These are phyloP conservation scores for Lithocarpus polystachyus DNA, from an alignment of 306 rosid genomes.

Conservation along the genomic window DNA sequence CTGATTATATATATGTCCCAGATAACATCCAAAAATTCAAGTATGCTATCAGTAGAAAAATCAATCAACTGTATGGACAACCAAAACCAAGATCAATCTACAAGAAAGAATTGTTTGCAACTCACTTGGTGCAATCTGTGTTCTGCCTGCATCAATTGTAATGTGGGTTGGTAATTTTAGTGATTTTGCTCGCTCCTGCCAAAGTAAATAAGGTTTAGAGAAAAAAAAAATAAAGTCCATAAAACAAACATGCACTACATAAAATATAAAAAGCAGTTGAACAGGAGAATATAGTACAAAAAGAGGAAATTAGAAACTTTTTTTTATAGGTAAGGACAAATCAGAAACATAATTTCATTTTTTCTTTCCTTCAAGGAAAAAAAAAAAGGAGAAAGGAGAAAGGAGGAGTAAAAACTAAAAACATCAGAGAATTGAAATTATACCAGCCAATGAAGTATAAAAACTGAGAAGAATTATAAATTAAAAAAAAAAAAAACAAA, in stretches of 20 bases:
- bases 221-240: not conserved
- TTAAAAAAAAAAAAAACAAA: not conserved
- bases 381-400: too few relatives aligned
- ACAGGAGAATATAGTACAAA: not conserved
- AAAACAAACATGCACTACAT: not conserved
- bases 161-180: slow-evolving; percentile 79
- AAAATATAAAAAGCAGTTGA: not conserved
- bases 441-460: not conserved
- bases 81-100: not conserved
- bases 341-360: not conserved
- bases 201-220: slow-evolving; percentile 7
- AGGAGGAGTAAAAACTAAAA: not conserved
- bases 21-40: too few relatives aligned
- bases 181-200: slow-evolving; percentile 80
- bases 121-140: slow-evolving; percentile 98
- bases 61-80: not conserved
- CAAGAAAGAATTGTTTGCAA: slow-evolving; percentile 20
- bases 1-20: too few relatives aligned
- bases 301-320: not conserved
- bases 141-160: slow-evolving; percentile 95
- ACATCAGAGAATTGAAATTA: not conserved
- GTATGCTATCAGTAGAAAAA: not conserved
- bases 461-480: not conserved
- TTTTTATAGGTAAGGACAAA: not conserved
- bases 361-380: not conserved